Evolutionary conservation across 345 rosid species (phyloP), one percentile per base, ranked within the genome.

Genomic region (Eucalyptus dawsonii): DNA sequence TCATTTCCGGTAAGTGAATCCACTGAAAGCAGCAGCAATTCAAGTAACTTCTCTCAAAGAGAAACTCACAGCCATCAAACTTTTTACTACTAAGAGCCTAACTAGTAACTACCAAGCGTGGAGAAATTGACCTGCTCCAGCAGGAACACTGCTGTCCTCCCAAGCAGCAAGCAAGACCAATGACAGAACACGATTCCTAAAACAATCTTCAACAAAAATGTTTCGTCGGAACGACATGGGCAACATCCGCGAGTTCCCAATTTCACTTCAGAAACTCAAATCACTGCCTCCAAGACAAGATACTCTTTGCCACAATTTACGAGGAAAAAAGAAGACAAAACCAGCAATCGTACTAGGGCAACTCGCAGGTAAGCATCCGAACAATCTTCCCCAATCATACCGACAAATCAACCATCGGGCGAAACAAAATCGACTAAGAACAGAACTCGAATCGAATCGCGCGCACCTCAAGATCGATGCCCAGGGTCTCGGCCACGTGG

Each of bases 401-500:
- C 37, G 37, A 65, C 37, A 65, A 65, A 65, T 65, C 21, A 65
- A 21, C 47, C 47, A 6, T 76, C 47, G 42, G 22, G 16, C 47
- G 47, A 76, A 40, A 40, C 29, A 21, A 37, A 37, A 76, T 76
- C 47, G 85, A 76, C 85, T 22, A 37, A 76, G 85, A 22, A 40
- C 45, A 40, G 8, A 76, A 40, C 47, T 76, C 85, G 2, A 76
- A 37, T 76, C 85, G 15, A 42, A 76, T 11, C 13, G 6, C 58
- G 50, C 87, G 24, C 90, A 97, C 99, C 99, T 98, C 99, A 89
- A 98, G 95, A 94, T 96, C 99, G 62, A 97, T 90, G 6, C 93
- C 92, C 85, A 97, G 49, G 34, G 99, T 98, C 95, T 97, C 99
- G 6, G 98, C 99, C 4, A 98, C 99, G 87, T 98, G 99, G 11